Base-by-base conservation (phyloP, 2,329 filamentous ascomycete genomes). In the Eutypella sp. region DNA sequence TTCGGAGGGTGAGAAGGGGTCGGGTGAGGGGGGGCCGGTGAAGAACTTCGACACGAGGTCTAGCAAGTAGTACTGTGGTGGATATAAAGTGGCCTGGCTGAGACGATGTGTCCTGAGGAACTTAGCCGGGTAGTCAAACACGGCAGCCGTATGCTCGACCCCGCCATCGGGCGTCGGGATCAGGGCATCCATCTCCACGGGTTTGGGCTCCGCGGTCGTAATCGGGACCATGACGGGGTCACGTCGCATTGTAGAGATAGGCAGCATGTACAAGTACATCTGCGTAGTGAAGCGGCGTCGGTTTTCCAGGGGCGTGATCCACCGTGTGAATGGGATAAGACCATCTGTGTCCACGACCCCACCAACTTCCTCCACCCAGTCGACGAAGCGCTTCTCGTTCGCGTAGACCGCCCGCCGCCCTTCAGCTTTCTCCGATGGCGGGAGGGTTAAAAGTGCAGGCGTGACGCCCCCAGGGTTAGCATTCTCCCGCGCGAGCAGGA, bases 201-300 rank as follows among this genome's bases (percentile, higher is more conserved):
- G 67, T 41, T 36, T 64, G 51, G 52, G 68, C 49, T 59, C 66
- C 7, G 55, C 50, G 2, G 56, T n/a, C n/a, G n/a, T n/a, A n/a
- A n/a, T n/a, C n/a, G n/a, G n/a, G n/a, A n/a, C n/a, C n/a, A n/a
- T n/a, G n/a, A n/a, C n/a, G n/a, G n/a, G n/a, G n/a, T n/a, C n/a
- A n/a, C n/a, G n/a, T n/a, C n/a, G 23, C 42, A 25, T 42, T 3
- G 50, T 48, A 8, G 57, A 54, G 1, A 84, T 67, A 0, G 90
- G 90, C 3, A 96, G 75, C 66, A 95, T 84, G 67, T 96, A 96
- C 10, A 97, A 66, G 67, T 97, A 99, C 92, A 97, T 97, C 63
- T 96, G 91, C 1, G 92, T 96, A 0, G 87, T 89, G 69, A 95
- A 99, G 39, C 93, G 82, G 78, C 2, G 85, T 71, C 50, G 79